Evolutionary conservation across 208 protist genomes (phyloP).

Genomic region (Trichomonas gallinae): DNA sequence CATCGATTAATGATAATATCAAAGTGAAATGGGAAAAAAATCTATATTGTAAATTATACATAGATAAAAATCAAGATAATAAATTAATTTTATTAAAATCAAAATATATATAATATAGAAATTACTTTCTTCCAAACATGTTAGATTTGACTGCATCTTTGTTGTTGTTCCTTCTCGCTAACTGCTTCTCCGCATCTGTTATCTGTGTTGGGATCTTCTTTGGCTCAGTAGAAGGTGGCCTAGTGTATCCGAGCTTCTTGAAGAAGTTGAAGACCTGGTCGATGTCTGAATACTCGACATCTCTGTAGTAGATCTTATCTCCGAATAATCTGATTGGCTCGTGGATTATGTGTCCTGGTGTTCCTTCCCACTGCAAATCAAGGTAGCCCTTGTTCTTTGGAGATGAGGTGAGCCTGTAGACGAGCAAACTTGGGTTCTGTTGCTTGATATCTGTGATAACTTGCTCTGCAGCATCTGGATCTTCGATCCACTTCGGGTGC

Average conservation of each 20-base stretch:
- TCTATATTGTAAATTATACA: too few species aligned
- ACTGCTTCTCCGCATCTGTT: background rate
- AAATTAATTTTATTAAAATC: background rate
- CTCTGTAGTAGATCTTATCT: background rate
- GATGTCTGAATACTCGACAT: background rate
- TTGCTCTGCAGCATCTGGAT: background rate
- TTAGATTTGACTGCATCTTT: background rate
- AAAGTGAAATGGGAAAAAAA: too few species aligned
- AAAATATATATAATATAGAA: background rate
- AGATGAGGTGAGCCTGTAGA: background rate
- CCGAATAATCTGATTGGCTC: background rate
- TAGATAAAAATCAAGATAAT: too few species aligned
- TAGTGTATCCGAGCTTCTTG: background rate
- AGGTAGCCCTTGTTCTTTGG: background rate
- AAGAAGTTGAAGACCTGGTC: background rate
- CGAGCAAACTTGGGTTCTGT: background rate
- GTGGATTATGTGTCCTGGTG: background rate
- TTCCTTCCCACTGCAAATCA: background rate
- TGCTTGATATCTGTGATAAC: background rate
- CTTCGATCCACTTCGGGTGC: background rate
- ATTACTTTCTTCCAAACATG: background rate
- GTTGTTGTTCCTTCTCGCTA: background rate
- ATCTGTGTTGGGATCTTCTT: background rate
- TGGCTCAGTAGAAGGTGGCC: background rate
- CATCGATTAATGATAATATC: too few species aligned